phyloP scores from a whole-genome alignment of 495 filamentous ascomycete genomes.

The Pyrenula massariospora region DNA sequence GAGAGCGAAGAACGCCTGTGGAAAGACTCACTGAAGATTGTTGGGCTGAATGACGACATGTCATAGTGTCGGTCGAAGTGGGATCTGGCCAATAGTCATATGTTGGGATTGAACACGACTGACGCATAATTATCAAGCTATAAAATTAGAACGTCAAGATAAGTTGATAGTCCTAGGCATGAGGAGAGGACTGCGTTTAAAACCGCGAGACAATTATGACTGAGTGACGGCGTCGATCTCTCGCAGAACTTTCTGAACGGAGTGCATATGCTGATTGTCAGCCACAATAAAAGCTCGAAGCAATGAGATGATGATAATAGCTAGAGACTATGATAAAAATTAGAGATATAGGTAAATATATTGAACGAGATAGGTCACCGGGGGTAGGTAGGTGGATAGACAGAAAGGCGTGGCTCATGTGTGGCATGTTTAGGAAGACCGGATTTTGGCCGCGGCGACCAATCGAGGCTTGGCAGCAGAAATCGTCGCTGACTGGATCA shows the following conservation, averaged over 20 bases:
- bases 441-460: too few relatives aligned
- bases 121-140: too few relatives aligned
- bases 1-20: slow-evolving; percentile 29
- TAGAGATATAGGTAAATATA: background rate
- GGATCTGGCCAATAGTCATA: too few relatives aligned
- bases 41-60: slow-evolving; percentile 15
- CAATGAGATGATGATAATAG: background rate
- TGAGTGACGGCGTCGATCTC: background rate
- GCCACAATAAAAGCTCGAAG: background rate
- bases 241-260: background rate
- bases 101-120: too few relatives aligned
- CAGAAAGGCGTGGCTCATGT: too few relatives aligned
- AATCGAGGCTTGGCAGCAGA: too few relatives aligned
- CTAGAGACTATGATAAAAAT: background rate
- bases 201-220: background rate
- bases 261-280: background rate
- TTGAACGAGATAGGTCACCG: background rate
- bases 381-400: too few relatives aligned
- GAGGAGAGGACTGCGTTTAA: background rate
- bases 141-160: too few relatives aligned
- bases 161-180: background rate
- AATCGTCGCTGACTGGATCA: too few relatives aligned
- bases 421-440: too few relatives aligned
- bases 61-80: background rate
- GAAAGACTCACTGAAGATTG: slow-evolving; percentile 30